Percentiles rank a stretch among this genome's conserved stretches.
Evolutionary conservation across 2,329 filamentous ascomycete genomes (phyloP).

Genomic region (Ilyonectria destructans): DNA sequence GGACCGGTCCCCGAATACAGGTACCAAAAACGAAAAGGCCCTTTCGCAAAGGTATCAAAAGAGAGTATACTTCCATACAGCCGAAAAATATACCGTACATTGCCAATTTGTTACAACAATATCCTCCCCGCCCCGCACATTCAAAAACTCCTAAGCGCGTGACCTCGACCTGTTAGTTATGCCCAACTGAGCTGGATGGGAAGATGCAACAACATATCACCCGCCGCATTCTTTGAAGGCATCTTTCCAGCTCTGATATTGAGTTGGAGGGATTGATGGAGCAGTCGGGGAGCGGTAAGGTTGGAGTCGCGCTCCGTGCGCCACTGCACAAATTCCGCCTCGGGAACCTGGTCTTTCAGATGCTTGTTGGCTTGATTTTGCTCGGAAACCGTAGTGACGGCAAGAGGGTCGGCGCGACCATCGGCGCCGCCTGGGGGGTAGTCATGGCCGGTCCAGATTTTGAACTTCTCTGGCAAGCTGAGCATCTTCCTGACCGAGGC

Average conservation of each 20-base stretch:
- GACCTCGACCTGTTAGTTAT: not conserved
- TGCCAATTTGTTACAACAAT: too few relatives aligned
- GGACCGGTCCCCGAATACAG: too few relatives aligned
- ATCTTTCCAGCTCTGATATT: conserved; percentile 65
- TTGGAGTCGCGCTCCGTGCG: conserved; percentile 59
- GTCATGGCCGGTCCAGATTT: conserved; percentile 69
- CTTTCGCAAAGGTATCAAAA: too few relatives aligned
- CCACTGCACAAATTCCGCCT: conserved; percentile 61
- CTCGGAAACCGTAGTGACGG: conserved; percentile 61
- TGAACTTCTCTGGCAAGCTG: conserved; percentile 56
- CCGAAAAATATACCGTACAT: too few relatives aligned
- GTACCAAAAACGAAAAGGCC: too few relatives aligned
- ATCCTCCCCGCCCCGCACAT: not conserved
- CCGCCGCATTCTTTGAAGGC: conserved; percentile 44
- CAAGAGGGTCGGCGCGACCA: conserved; percentile 50
- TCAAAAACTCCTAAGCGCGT: too few relatives aligned
- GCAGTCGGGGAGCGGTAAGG: conserved; percentile 60
- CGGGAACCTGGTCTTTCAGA: conserved; percentile 56
- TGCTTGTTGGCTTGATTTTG: conserved; percentile 64
- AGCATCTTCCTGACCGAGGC: conserved; percentile 60
- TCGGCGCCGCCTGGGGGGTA: conserved; percentile 58
- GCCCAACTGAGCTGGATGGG: not conserved
- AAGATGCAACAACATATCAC: conserved; percentile 4
- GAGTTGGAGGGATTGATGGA: conserved; percentile 66
- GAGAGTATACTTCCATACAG: too few relatives aligned